phyloP scores from a whole-genome alignment of 2,329 filamentous ascomycete genomes.

The Catunica adiposa region DNA sequence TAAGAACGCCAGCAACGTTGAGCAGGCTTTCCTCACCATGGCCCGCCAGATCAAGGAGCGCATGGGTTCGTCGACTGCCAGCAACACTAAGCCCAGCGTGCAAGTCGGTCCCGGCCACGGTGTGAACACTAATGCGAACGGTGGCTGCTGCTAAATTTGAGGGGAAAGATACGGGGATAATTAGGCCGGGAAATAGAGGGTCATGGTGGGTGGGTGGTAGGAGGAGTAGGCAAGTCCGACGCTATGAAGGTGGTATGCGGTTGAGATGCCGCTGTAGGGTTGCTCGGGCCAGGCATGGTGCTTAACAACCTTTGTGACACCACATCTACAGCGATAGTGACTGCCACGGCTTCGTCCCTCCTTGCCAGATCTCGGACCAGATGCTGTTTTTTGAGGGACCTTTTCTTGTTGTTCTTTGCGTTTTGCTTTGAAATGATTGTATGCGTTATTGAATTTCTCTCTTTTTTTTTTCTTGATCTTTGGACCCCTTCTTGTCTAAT shows the following conservation, averaged over 20 bases:
- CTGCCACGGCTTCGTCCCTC: no score
- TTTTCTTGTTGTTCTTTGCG: neutral
- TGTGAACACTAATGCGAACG: constrained; percentile 70
- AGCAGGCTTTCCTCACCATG: constrained; percentile 99
- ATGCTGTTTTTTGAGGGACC: neutral
- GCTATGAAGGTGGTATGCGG: neutral
- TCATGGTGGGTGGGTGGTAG: neutral
- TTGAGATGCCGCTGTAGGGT: neutral
- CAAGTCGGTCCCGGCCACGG: constrained; percentile 91
- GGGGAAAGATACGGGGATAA: neutral
- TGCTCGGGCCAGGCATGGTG: no score
- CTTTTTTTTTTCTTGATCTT: neutral
- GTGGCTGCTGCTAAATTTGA: constrained; percentile 66
- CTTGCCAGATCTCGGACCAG: no score
- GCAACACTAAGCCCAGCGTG: constrained; percentile 97
- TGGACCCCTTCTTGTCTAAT: neutral
- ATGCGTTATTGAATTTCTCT: neutral
- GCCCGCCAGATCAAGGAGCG: constrained; percentile 99
- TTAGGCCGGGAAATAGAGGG: neutral
- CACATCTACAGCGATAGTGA: no score
- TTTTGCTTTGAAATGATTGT: neutral
- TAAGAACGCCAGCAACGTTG: constrained; percentile 98
- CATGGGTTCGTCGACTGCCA: constrained; percentile 88
- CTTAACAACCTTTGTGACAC: no score
- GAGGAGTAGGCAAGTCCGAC: no score